Conservation (phyloP, 2,329 filamentous ascomycete species). For the Exophiala aquamarina region DNA sequence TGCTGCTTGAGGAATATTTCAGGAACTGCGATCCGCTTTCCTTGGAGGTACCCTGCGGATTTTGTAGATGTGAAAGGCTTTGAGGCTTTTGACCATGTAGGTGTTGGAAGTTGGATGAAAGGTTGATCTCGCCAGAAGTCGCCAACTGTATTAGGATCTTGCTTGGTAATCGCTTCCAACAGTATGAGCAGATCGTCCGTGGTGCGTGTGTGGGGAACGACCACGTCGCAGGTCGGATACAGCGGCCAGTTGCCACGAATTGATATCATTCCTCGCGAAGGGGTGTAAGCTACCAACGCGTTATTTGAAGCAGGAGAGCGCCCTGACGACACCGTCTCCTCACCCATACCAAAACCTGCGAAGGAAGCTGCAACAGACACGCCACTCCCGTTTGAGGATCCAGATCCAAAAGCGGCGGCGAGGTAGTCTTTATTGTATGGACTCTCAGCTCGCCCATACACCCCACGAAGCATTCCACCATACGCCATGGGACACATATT, state of each 20-base stretch:
- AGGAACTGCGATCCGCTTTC: constrained; percentile 39
- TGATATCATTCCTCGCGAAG: constrained; percentile 53
- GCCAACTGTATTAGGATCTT: constrained; percentile 42
- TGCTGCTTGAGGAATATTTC: constrained; percentile 29
- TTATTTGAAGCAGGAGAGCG: constrained; percentile 59
- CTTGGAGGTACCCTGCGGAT: constrained; percentile 8
- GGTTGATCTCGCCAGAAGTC: constrained; percentile 59
- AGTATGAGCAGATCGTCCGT: constrained; percentile 52
- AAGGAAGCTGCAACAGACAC: constrained; percentile 53
- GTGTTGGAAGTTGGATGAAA: constrained; percentile 42
- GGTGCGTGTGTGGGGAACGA: constrained; percentile 54
- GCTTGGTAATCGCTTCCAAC: constrained; percentile 48
- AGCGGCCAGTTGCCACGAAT: constrained; percentile 56
- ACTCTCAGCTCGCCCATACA: constrained; percentile 57
- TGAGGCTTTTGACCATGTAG: constrained; percentile 33
- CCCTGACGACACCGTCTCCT: constrained; percentile 58
- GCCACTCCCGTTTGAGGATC: constrained; percentile 59
- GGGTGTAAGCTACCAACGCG: constrained; percentile 56
- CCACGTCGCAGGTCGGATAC: constrained; percentile 57
- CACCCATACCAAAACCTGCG: constrained; percentile 54
- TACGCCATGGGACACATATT: constrained; percentile 63
- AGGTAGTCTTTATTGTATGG: constrained; percentile 57
- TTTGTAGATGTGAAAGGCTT: constrained; percentile 36
- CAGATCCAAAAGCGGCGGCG: constrained; percentile 56
- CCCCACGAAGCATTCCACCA: constrained; percentile 58